Percentiles rank a stretch among this genome's conserved stretches.
Evolutionary conservation across 2,329 filamentous ascomycete species (phyloP).

Genomic region (Claviceps maximensis): DNA sequence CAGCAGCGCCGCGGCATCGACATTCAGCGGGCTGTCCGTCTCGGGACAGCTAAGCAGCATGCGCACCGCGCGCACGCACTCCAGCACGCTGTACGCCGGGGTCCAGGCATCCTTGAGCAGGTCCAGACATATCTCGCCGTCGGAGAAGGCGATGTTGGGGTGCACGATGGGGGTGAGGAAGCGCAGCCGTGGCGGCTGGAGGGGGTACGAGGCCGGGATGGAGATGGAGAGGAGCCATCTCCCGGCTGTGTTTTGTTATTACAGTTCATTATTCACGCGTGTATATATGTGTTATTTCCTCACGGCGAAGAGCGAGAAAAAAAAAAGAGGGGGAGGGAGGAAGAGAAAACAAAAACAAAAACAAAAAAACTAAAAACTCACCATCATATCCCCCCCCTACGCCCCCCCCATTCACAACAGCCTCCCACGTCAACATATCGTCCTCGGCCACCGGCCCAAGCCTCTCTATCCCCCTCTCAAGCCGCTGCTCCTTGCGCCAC

Average conservation of each 20-base stretch:
- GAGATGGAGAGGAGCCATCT: slow-evolving; percentile 71
- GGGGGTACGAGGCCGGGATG: slow-evolving; percentile 68
- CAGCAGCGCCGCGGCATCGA: slow-evolving; percentile 62
- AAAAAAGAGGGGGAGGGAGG: background rate
- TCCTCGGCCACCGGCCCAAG: slow-evolving; percentile 41
- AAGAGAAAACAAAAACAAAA: background rate
- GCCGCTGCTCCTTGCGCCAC: slow-evolving; percentile 34
- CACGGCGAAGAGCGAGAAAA: too few species aligned
- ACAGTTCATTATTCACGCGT: too few species aligned
- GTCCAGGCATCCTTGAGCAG: slow-evolving; percentile 71
- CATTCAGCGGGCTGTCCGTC: slow-evolving; percentile 63
- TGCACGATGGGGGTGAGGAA: slow-evolving; percentile 82
- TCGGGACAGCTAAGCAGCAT: slow-evolving; percentile 52
- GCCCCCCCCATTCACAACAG: slow-evolving; percentile 45
- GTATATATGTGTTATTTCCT: too few species aligned
- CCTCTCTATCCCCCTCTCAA: slow-evolving; percentile 43
- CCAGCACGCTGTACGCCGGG: slow-evolving; percentile 68
- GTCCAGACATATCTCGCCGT: slow-evolving; percentile 89
- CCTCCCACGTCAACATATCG: slow-evolving; percentile 45
- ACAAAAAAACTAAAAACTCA: slow-evolving; percentile 15
- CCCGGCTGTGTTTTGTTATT: slow-evolving; percentile 35
- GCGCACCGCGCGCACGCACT: slow-evolving; percentile 59
- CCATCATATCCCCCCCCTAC: slow-evolving; percentile 44
- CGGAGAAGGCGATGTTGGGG: slow-evolving; percentile 58
- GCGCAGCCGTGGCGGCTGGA: slow-evolving; percentile 58